Base-by-base conservation (phyloP, 208 protist genomes). In the Giardia duodenalis region DNA sequence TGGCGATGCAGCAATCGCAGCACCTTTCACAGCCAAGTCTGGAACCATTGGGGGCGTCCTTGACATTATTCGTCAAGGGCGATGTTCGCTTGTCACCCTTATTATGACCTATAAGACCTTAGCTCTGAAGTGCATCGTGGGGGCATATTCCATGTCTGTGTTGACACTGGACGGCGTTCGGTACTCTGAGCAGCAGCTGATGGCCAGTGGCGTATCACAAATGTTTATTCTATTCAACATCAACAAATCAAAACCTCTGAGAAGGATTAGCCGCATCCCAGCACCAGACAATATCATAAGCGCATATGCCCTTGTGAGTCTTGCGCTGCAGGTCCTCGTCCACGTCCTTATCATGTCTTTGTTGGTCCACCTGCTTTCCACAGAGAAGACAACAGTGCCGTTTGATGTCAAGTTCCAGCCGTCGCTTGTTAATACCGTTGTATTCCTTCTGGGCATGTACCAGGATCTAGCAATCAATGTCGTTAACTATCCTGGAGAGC, bases 141-240 rank as follows among this genome's bases (percentile, higher is more conserved):
- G 88, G 2, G 88, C 88, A n/a, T 48, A 91, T 47, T 91, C 88
- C n/a, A 91, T 91, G 88, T 47, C 88, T 67, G 88, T 45, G 4
- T 42, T 91, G 43, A 91, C 88, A 91, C 44, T 91, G 0, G 10
- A 3, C 47, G 88, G 88, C n/a, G 88, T 91, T 47, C 44, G 88
- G 45, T 91, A 1, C 10, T 91, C 88, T 67, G 88, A 91, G 10
- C 0, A 1, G 39, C 45, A 91, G 88, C 44, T 91, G 4, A 48
- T 91, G 2, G 88, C 88, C n/a, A 47, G 42, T 47, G n/a, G 22
- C n/a, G 2, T 91, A 1, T 30, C 45, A 47, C 44, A 3, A n/a
- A 46, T 47, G 0, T 4, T 22, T 47, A 47, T 91, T 91, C 1
- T 91, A 91, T 47, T 91, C 42, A 47, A 91, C n/a, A 91, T 91